Evolutionary conservation across 305 asterid genomes (phyloP).

Genomic region (Ajuga reptans): DNA sequence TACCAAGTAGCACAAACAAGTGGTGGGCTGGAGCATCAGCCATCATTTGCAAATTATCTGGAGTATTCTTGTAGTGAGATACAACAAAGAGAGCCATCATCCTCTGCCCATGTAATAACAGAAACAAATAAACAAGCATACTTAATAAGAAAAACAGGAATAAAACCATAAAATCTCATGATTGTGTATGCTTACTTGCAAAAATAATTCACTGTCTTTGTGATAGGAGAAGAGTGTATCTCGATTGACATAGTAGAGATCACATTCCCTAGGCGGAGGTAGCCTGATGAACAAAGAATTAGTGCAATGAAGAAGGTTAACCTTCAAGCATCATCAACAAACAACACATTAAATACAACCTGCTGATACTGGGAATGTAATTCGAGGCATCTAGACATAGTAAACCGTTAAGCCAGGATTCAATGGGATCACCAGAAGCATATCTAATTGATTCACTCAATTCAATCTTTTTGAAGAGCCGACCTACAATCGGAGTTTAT

Average conservation of each 20-base stretch:
- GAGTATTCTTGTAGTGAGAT: constrained; percentile 92
- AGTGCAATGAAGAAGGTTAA: constrained; percentile 5
- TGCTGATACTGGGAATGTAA: constrained; percentile 57
- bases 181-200: constrained; percentile 47
- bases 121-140: constrained; percentile 18
- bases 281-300: constrained; percentile 37
- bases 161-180: not conserved
- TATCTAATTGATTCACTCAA: constrained; percentile 87
- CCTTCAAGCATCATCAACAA: constrained; percentile 1
- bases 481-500: constrained; percentile 42
- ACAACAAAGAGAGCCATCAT: constrained; percentile 97
- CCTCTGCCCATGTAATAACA: constrained; percentile 43
- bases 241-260: constrained; percentile 82
- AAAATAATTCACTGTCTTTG: constrained; percentile 78
- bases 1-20: constrained; percentile 94
- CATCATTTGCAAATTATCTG: constrained; percentile 85
- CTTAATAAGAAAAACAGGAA: not conserved
- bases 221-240: constrained; percentile 91
- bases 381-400: constrained; percentile 77
- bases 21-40: constrained; percentile 99
- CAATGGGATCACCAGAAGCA: constrained; percentile 88
- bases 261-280: constrained; percentile 73
- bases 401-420: constrained; percentile 74
- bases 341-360: constrained; percentile 33
- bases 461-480: constrained; percentile 70